Evolutionary conservation across 208 protist species (phyloP).

Genomic region (Acanthamoeba triangularis): DNA sequence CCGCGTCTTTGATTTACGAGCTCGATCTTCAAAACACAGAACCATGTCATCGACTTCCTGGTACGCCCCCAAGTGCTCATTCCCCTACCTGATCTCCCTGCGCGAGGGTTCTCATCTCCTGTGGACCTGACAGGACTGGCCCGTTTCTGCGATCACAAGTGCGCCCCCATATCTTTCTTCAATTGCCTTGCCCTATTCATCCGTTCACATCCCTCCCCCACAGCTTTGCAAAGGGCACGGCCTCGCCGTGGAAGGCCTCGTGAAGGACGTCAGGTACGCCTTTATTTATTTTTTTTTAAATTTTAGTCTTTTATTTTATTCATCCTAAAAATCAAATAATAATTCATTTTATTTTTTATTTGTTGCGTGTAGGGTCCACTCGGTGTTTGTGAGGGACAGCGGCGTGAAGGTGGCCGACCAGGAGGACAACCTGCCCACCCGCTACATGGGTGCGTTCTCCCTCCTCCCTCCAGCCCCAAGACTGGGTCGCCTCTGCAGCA

Average conservation of each 20-base stretch:
- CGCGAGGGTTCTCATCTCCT: no score
- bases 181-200: not conserved
- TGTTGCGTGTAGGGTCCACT: not conserved
- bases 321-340: not conserved
- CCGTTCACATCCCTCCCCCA: not conserved
- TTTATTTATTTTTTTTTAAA: not conserved
- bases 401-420: conserved; percentile 20
- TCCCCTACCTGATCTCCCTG: not conserved
- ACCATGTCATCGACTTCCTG: not conserved
- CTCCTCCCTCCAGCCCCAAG: not conserved
- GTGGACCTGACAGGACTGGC: not conserved
- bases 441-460: not conserved
- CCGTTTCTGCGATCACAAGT: conserved; percentile 14
- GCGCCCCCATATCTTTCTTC: not conserved
- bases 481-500: not conserved
- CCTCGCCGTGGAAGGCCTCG: conserved; percentile 13
- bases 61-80: not conserved
- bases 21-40: not conserved
- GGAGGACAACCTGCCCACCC: conserved; percentile 64
- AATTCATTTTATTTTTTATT: not conserved
- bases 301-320: not conserved
- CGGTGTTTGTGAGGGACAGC: conserved; percentile 12
- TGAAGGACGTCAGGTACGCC: conserved; percentile 6
- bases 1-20: not conserved
- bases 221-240: not conserved